Percentiles rank a stretch among this genome's conserved stretches.
Conservation (phyloP, 2,329 filamentous ascomycete genomes). For the Coniella vitis region DNA sequence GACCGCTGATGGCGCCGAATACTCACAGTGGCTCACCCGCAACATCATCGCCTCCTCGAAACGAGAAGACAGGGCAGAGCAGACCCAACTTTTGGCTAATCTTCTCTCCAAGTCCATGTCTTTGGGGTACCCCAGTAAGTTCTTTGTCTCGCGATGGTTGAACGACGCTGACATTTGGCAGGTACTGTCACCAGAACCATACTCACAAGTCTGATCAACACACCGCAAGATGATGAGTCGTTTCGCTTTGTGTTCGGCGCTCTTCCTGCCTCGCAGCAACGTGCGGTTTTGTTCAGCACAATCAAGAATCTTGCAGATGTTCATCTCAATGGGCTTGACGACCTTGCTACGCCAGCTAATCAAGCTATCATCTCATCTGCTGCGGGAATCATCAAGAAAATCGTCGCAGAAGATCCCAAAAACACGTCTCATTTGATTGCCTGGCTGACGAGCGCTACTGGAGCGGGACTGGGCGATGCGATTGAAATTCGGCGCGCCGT, state of each 20-base stretch:
- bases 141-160: not conserved
- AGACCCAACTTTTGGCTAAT: constrained; percentile 36
- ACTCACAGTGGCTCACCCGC: constrained; percentile 63
- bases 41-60: constrained; percentile 48
- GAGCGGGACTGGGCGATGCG: constrained; percentile 57
- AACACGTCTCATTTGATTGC: constrained; percentile 49
- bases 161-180: constrained; percentile 18
- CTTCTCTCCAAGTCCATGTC: constrained; percentile 55
- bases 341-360: constrained; percentile 23
- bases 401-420: constrained; percentile 41
- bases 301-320: constrained; percentile 40
- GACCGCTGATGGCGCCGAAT: constrained; percentile 58
- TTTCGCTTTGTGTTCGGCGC: constrained; percentile 28
- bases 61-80: constrained; percentile 22
- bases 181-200: constrained; percentile 35
- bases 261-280: constrained; percentile 37
- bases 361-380: constrained; percentile 46
- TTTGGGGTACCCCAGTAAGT: constrained; percentile 55
- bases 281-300: constrained; percentile 32
- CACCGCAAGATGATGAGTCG: constrained; percentile 22
- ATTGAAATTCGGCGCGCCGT: constrained; percentile 62
- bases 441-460: constrained; percentile 60
- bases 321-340: constrained; percentile 31
- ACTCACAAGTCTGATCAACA: constrained; percentile 27
- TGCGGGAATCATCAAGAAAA: constrained; percentile 46